Evolutionary conservation across 2,329 filamentous ascomycete species (phyloP), one percentile per base, ranked within the genome.

Genomic region (Aspergillus bombycis): DNA sequence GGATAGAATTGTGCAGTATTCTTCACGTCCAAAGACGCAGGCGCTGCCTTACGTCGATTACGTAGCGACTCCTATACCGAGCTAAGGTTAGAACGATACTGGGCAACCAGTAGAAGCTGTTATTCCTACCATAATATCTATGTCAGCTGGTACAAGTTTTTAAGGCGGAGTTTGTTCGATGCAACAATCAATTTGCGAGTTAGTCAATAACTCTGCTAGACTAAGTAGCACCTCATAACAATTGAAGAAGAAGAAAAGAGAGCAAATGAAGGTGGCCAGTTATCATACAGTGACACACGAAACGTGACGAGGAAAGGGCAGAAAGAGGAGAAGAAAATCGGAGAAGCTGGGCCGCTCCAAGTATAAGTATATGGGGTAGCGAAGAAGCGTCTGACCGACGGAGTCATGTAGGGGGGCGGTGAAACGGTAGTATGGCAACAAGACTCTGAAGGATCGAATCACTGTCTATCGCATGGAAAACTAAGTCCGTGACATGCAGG

Each of bases 41-140:
- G 67, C 50, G 62, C 63, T 36, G 64, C 65, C 62, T 62, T 68
- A 36, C 67, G 65, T 50, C 67, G 65, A 53, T 52, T 38, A 21
- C 65, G 64, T 52, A 66, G 61, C 16, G 67, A 64, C 46, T 67
- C 62, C 65, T 67, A 9, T 4, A 10, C 43, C 43, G 16, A 21
- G n/a, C 21, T 26, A 12, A 46, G 21, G 21, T 46, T 46, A 46
- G 43, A 26, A 46, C 10, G 4, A 14, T 6, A 46, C 19, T 4
- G 11, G 26, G 26, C 21, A 26, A 46, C 21, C 21, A 43, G n/a
- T 26, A 10, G 8, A 46, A 23, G 21, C 2, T 23, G 43, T 7
- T 26, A 14, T 23, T 23, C 43, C 7, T 46, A 46, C 43, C 43
- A 46, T 46, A 46, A 21, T 26, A 21, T 46, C n/a, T 46, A 23